These are phyloP conservation scores for Heteromeles arbutifolia DNA, from an alignment of 306 rosid species.

Conservation along the genomic window DNA sequence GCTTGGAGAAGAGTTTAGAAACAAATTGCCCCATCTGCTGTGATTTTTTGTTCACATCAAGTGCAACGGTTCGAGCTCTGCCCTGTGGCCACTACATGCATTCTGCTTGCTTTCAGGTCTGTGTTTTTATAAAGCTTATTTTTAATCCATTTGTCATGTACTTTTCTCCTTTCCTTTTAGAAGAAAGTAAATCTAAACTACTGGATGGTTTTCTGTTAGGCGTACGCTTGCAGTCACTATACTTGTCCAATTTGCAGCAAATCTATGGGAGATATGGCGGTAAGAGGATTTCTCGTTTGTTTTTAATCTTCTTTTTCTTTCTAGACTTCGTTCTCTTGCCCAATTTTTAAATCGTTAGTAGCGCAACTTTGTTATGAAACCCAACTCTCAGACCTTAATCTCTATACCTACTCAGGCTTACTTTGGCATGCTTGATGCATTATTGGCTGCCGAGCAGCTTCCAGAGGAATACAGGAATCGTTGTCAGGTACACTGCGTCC, in stretches of 20 bases:
- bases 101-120: constrained; percentile 99
- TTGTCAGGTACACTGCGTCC: constrained; percentile 50
- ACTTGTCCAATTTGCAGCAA: constrained; percentile 99
- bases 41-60: constrained; percentile 88
- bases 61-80: constrained; percentile 87
- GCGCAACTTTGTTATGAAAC: constrained; percentile 13
- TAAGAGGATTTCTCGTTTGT: constrained; percentile 31
- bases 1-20: constrained; percentile 92
- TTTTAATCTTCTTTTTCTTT: neutral
- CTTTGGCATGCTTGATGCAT: constrained; percentile 99
- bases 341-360: neutral
- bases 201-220: constrained; percentile 48
- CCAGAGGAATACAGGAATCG: constrained; percentile 91
- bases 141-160: neutral
- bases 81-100: constrained; percentile 99
- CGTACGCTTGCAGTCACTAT: constrained; percentile 93
- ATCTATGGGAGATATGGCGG: constrained; percentile 99
- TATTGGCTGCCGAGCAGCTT: constrained; percentile 92
- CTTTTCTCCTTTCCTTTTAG: neutral
- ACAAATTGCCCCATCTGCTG: constrained; percentile 98
- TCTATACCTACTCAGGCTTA: constrained; percentile 52
- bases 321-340: neutral
- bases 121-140: neutral
- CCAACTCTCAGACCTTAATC: neutral
- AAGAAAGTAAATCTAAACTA: neutral